Evolutionary conservation across 176 grass and related monocot genomes (phyloP).

Genomic region (Alloteropsis semialata): DNA sequence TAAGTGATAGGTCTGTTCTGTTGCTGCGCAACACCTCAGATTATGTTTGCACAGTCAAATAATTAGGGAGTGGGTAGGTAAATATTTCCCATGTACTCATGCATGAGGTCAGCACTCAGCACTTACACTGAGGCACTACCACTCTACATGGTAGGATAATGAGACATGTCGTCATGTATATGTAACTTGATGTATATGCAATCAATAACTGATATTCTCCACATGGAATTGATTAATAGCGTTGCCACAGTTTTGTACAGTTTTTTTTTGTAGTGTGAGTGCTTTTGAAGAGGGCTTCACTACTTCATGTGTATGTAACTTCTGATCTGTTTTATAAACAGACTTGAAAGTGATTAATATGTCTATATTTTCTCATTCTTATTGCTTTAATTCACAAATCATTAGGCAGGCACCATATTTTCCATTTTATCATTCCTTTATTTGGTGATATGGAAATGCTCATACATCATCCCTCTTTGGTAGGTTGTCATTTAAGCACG

Average conservation of each 20-base stretch:
- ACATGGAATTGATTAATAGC: not conserved
- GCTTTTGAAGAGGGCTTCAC: not conserved
- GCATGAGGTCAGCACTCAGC: not conserved
- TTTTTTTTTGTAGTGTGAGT: not conserved
- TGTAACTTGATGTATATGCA: constrained; percentile 21
- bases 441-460: not conserved
- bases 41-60: not conserved
- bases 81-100: not conserved
- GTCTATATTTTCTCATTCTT: not conserved
- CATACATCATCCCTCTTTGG: not conserved
- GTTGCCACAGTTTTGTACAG: not conserved
- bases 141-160: constrained; percentile 1
- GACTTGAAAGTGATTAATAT: not conserved
- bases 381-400: not conserved
- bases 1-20: constrained; percentile 22
- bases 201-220: not conserved
- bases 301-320: not conserved
- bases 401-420: not conserved
- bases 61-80: not conserved
- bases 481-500: not conserved
- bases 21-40: constrained; percentile 3
- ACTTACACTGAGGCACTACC: not conserved
- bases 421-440: not conserved
- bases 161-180: not conserved
- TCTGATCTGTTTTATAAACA: not conserved